phyloP scores from a whole-genome alignment of 2,329 filamentous ascomycete species.

The Polytolypa hystricis region DNA sequence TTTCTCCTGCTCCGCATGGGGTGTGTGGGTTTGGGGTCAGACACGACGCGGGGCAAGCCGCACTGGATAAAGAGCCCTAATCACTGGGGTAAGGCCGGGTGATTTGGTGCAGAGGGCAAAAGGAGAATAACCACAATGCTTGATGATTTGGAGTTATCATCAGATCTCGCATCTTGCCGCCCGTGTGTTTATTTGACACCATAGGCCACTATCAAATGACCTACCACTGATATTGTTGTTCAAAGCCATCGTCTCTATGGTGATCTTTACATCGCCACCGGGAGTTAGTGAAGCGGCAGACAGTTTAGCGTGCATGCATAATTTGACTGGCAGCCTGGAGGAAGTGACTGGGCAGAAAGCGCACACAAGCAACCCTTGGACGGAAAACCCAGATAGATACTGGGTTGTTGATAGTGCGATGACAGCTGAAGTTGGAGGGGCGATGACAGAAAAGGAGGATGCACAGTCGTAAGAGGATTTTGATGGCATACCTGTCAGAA shows the following conservation, averaged over 20 bases:
- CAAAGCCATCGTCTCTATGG: background rate
- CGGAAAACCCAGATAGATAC: background rate
- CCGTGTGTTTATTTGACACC: background rate
- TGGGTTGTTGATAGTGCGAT: background rate
- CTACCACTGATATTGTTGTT: conserved; percentile 6
- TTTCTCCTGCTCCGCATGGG: background rate
- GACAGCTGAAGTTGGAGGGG: background rate
- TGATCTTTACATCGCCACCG: conserved; percentile 1
- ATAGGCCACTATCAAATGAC: conserved; percentile 2
- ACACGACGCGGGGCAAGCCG: background rate
- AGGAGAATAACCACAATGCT: background rate
- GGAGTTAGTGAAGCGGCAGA: background rate
- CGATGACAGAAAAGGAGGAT: too few relatives aligned
- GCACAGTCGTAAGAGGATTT: too few relatives aligned
- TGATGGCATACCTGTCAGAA: too few relatives aligned
- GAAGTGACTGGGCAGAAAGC: background rate
- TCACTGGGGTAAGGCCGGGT: background rate
- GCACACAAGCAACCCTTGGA: background rate
- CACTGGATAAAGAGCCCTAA: conserved; percentile 1
- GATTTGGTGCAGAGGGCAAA: background rate
- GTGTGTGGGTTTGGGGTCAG: background rate
- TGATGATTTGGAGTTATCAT: background rate
- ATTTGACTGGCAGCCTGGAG: background rate
- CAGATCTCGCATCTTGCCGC: background rate
- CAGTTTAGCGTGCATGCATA: background rate